Evolutionary conservation across 2,329 filamentous ascomycete genomes (phyloP).

Genomic region (Escovopsis weberi): DNA sequence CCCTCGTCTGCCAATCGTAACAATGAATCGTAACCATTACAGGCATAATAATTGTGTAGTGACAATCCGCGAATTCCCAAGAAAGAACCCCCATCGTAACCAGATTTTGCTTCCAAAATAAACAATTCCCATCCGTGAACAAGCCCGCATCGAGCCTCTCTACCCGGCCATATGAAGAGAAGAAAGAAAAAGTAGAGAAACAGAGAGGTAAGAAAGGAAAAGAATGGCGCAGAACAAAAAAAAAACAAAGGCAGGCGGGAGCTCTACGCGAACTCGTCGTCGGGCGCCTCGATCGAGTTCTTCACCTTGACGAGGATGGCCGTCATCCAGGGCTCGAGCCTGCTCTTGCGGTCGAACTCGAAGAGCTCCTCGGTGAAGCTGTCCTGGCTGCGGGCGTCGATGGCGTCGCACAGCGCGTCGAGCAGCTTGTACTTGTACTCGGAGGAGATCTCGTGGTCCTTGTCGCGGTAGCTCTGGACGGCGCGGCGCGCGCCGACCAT

Average conservation of each 20-base stretch:
- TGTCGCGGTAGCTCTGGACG: slow-evolving; percentile 66
- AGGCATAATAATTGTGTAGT: too few species aligned
- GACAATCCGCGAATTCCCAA: too few species aligned
- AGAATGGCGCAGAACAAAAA: background rate
- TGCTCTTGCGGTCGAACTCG: slow-evolving; percentile 82
- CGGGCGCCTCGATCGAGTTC: slow-evolving; percentile 54
- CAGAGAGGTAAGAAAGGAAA: background rate
- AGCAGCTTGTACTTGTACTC: slow-evolving; percentile 75
- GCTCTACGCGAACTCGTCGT: slow-evolving; percentile 27
- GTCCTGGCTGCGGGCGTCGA: slow-evolving; percentile 69
- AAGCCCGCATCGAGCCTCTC: too few species aligned
- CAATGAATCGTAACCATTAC: too few species aligned
- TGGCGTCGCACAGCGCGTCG: slow-evolving; percentile 56
- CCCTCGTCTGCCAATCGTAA: too few species aligned
- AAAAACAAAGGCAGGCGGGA: too few species aligned
- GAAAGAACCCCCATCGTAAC: background rate
- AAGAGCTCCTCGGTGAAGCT: slow-evolving; percentile 74
- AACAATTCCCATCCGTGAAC: too few species aligned
- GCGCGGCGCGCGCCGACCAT: slow-evolving; percentile 66
- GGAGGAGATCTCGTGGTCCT: slow-evolving; percentile 61
- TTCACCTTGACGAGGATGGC: slow-evolving; percentile 71
- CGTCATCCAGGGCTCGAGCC: slow-evolving; percentile 96
- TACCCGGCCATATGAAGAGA: background rate
- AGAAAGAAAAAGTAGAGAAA: background rate
- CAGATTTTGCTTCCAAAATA: too few species aligned